phyloP scores from a whole-genome alignment of 2,329 filamentous ascomycete species.

The Xylaria multiplex region DNA sequence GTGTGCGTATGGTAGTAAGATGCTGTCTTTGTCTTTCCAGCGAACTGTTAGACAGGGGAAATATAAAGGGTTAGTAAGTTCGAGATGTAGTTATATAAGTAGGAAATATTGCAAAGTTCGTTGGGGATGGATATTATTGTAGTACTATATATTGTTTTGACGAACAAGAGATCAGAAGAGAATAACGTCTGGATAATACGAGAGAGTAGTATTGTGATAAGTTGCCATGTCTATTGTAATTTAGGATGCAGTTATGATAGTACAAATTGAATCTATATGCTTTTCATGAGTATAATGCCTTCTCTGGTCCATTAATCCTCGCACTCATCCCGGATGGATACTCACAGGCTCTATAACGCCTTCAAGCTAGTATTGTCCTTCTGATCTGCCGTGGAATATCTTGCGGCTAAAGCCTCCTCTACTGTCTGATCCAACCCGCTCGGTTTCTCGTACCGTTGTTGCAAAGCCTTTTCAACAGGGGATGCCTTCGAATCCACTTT shows the following conservation, averaged over 20 bases:
- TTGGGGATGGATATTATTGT: neutral
- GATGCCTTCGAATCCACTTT: conserved; percentile 54
- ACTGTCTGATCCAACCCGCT: conserved; percentile 54
- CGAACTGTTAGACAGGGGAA: neutral
- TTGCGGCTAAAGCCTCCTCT: conserved; percentile 50
- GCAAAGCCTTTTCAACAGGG: conserved; percentile 63
- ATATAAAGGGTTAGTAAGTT: neutral
- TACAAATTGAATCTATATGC: conserved; percentile 33
- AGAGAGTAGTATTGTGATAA: conserved; percentile 4
- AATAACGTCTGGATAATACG: neutral
- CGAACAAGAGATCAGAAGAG: neutral
- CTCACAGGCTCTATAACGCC: conserved; percentile 32
- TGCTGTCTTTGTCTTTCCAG: neutral
- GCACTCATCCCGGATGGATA: neutral
- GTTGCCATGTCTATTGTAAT: conserved; percentile 5
- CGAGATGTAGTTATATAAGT: too few relatives aligned
- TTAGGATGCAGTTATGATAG: conserved; percentile 27
- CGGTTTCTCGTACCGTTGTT: conserved; percentile 59
- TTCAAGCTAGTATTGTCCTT: conserved; percentile 52
- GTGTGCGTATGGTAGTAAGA: neutral
- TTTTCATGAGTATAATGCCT: conserved; percentile 8
- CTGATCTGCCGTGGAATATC: conserved; percentile 48
- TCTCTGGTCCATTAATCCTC: neutral
- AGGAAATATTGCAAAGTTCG: neutral
- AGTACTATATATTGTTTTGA: neutral